Base-by-base conservation (phyloP, 495 filamentous ascomycete species). In the Hypoxylon cercidicola region DNA sequence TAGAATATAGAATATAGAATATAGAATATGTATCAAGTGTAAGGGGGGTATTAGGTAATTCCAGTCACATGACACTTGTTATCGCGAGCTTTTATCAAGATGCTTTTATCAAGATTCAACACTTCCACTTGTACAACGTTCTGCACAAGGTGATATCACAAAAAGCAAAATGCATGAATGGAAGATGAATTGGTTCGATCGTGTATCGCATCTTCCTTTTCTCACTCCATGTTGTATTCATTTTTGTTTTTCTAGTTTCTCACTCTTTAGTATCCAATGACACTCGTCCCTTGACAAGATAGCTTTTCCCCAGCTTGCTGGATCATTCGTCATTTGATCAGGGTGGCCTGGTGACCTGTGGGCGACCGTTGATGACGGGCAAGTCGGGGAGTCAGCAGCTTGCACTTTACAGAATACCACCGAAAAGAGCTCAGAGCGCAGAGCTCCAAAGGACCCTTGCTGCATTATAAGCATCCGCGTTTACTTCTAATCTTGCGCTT, bases 371-470 rank as follows among this genome's bases (percentile, higher is more conserved):
- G 34, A 41, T 41, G 39, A 41, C 39, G 39, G n/a, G 39, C 13
- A 6, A 12, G 39, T 28, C 25, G 25, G 25, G 50, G n/a, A 52
- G 57, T 61, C 41, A 53, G 52, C 20, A 15, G 25, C 7, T 28
- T 47, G 35, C 18, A n/a, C 40, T 18, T 53, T 41, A 6, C 12
- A 44, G 20, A 41, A 23, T 19, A 41, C 13, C 39, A 15, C 2
- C 44, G 20, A 47, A 45, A 52, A 16, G 47, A 51, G 2, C 11
- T n/a, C 4, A 15, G 15, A 37, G n/a, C 40, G n/a, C 43, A 32
- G 16, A 19, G 37, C 28, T 49, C 48, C 39, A 50, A 4, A 60
- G 44, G 55, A 60, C 55, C 62, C 62, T 60, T 54, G 43, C 25
- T 60, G 62, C 62, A 60, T 51, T 35, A 51, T 41, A 44, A 45